Conservation (phyloP, 1,139 yeast species). For the Suhomyces coccinellae region DNA sequence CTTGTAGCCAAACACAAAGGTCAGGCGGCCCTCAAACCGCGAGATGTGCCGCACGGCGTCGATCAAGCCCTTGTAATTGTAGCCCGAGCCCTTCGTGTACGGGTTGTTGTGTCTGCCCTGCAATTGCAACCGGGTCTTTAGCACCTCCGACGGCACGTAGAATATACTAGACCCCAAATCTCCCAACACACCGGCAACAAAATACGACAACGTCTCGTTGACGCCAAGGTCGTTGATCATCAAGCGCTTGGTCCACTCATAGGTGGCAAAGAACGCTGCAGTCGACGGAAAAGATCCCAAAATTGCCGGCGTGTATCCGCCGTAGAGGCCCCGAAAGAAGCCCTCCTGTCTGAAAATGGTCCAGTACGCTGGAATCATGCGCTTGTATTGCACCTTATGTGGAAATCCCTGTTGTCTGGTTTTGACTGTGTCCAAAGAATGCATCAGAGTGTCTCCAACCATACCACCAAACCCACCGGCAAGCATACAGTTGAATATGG, state of each 20-base stretch:
- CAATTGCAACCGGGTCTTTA: slow-evolving; percentile 86
- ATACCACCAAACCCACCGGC: slow-evolving; percentile 97
- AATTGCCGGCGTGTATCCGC: slow-evolving; percentile 91
- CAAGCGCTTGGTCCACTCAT: slow-evolving; percentile 74
- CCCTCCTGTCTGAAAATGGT: slow-evolving; percentile 85
- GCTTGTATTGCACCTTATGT: slow-evolving; percentile 61
- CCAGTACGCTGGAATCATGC: slow-evolving; percentile 66
- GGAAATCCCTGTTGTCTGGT: slow-evolving; percentile 96
- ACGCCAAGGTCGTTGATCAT: slow-evolving; percentile 64
- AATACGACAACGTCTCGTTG: slow-evolving; percentile 78
- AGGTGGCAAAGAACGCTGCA: slow-evolving; percentile 87
- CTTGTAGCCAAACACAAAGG: slow-evolving; percentile 87
- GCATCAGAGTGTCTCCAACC: slow-evolving; percentile 91
- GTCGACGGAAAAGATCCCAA: slow-evolving; percentile 92
- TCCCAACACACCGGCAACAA: slow-evolving; percentile 86
- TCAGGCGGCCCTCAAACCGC: slow-evolving; percentile 66
- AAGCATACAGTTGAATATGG: slow-evolving; percentile 63
- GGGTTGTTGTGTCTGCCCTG: slow-evolving; percentile 88
- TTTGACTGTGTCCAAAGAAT: slow-evolving; percentile 92
- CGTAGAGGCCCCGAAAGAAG: slow-evolving; percentile 75
- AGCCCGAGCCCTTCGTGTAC: slow-evolving; percentile 70
- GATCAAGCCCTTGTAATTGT: slow-evolving; percentile 71
- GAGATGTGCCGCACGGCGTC: slow-evolving; percentile 70
- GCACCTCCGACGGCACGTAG: slow-evolving; percentile 96
- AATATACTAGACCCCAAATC: slow-evolving; percentile 88